Base-by-base conservation (phyloP, 495 filamentous ascomycete species). In the Penicillium egyptiacum region DNA sequence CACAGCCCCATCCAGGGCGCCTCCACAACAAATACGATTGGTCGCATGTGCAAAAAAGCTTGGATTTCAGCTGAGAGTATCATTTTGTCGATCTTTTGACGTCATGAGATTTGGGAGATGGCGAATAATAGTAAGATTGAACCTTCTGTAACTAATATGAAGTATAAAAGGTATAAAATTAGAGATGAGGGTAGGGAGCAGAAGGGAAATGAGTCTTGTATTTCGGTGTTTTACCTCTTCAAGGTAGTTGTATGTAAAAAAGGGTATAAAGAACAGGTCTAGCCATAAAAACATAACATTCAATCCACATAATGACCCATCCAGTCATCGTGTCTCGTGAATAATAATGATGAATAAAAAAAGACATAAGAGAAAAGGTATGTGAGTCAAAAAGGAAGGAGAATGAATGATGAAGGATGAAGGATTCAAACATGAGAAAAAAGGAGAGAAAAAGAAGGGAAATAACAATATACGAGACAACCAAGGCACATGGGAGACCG, bases 211-310 rank as follows among this genome's bases (percentile, higher is more conserved):
- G 30, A 2, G 2, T 53, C 22, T 53, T 53, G 50, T 53, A 53
- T 42, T 53, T 31, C 37, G 2, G 7, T 42, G 1, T 9, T 11
- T n/a, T 43, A 43, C 49, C 49, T 51, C 35, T 20, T 37, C 5
- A 6, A 45, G 17, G 30, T 37, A 42, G 25, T 7, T 20, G 33
- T 53, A 53, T 53, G 39, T 42, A 53, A 42, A 60, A 65, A 51
- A 62, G 59, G 62, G 61, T 67, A 67, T 58, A 57, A 58, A 62
- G 51, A 58, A 45, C 12, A 58, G 59, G 47, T 65, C 65, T 67
- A 67, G 59, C 59, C 62, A 64, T 39, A 60, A 25, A 30, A 44
- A 33, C 22, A 39, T 46, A 28, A 50, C 2, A 44, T 53, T 44
- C 40, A 53, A 23, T 44, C 41, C 25, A 50, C 39, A 42, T 41